phyloP scores from a whole-genome alignment of 1,284 basidiomycete species.

The Cutaneotrichosporon sp. region DNA sequence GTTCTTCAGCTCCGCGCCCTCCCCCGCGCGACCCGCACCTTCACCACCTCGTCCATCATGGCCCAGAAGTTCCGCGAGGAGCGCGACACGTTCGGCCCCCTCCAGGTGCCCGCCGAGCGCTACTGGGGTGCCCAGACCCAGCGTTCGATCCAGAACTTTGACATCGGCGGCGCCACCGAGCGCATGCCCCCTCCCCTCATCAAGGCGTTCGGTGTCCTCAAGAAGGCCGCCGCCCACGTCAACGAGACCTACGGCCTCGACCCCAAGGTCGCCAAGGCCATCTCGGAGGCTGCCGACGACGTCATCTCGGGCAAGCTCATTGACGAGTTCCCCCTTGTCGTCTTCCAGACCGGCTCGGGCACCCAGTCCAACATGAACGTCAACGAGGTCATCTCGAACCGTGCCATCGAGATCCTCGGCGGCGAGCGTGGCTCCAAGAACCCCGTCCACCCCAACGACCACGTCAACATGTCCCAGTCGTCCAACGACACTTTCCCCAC shows the following conservation, averaged over 20 bases:
- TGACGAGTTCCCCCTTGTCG: constrained; percentile 96
- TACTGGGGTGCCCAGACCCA: constrained; percentile 99
- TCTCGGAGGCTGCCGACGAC: constrained; percentile 94
- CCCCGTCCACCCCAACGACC: constrained; percentile 99
- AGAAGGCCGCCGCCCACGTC: constrained; percentile 94
- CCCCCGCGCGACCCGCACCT: constrained; percentile 27
- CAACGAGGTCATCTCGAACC: constrained; percentile 99
- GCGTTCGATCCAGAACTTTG: constrained; percentile 97
- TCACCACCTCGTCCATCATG: constrained; percentile 39
- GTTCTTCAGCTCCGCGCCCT: constrained; percentile 27
- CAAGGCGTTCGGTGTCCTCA: constrained; percentile 96
- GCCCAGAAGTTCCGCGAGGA: constrained; percentile 51
- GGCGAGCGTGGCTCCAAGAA: constrained; percentile 94
- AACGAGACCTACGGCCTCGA: constrained; percentile 89
- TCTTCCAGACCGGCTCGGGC: constrained; percentile 98
- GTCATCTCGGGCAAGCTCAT: constrained; percentile 94
- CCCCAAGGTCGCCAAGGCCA: constrained; percentile 82
- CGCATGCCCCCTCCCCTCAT: constrained; percentile 92
- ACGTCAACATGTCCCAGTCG: constrained; percentile 99
- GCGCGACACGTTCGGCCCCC: constrained; percentile 56
- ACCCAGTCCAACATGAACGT: constrained; percentile 99
- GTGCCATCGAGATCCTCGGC: constrained; percentile 95
- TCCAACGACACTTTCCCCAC: constrained; percentile 99
- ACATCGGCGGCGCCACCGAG: constrained; percentile 90
- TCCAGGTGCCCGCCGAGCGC: constrained; percentile 88